Evolutionary conservation across 163 green algal species (phyloP), one percentile per base, ranked within the genome.

Genomic region (Smithsoniella earleae): DNA sequence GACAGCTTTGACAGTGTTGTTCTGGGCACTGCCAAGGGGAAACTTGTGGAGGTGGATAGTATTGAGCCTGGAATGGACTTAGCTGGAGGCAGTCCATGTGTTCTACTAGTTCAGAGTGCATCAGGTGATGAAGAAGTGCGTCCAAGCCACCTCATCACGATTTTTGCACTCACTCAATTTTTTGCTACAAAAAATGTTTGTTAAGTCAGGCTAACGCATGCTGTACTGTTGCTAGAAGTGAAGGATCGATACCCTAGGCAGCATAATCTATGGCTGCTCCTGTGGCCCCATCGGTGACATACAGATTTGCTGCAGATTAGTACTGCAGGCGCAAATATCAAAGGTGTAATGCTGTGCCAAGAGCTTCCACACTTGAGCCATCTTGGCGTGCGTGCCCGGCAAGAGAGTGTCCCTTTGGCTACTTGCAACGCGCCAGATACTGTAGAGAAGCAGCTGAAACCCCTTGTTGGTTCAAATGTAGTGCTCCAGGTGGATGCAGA

Each of bases 351-450:
- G 46, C 84, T 97, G 52, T 54, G 74, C 22, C 91, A 96, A 62
- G 84, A 89, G 75, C 81, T 97, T 81, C 91, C 91, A 5, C 91
- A 96, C 80, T 83, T 97, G 3, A 88, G 75, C 66, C 91, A 97
- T 73, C 82, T 97, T 38, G 91, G 89, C 27, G 88, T 96, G 75
- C 80, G 90, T 10, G 86, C 90, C 0, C 76, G 91, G 13, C 91
- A 97, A 83, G 92, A 98, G 81, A 74, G 82, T 31, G 83, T 97
- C 36, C 78, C 87, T 1, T 96, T 98, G 81, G 89, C 86, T 18
- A 90, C 85, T 0, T 89, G 86, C 37, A 87, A 95, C 27, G 89
- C 96, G 43, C 75, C 79, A 0, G 78, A 84, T 6, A 75, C 76
- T 0, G 40, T 92, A 22, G 44, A 69, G 0, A 33, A 77, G 0